Evolutionary conservation across 2,329 filamentous ascomycete genomes (phyloP), one percentile per base, ranked within the genome.

Genomic region (Verticillium isaacii): DNA sequence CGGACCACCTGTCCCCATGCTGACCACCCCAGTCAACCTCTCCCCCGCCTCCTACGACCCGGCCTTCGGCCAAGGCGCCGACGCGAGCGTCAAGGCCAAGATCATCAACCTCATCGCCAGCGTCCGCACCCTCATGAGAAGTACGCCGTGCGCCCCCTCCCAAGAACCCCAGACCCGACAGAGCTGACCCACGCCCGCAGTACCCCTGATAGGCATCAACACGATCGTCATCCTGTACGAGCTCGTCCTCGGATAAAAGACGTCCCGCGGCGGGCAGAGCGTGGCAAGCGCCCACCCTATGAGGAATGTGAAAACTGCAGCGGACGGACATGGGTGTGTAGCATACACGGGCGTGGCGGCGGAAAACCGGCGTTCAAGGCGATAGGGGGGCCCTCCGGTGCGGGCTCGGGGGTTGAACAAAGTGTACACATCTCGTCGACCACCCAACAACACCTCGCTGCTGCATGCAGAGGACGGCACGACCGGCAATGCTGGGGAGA

Each of bases 51-150:
- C 85, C 32, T 82, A 83, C 68, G 92, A 97, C 68, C 89, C 91
- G 1, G 87, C 88, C 50, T 97, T 97, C 74, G 92, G 93, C 69
- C 80, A 88, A 67, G 78, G 83, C 70, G 71, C 91, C 68, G 90
- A 91, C 68, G 84, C 88, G 66, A 93, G 91, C 76, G 83, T 96
- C 70, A 94, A 95, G 77, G 89, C 89, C 59, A 95, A 95, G 75
- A 83, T 93, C 52, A 89, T 97, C 70, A 93, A 96, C 74, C 78
- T 98, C 70, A 95, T 98, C 67, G 91, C 91, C 39, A 95, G 91
- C 71, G 89, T 97, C 68, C 84, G 94, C 75, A 97, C 92, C 62
- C 81, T 98, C 60, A 96, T 96, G 92, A 86, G 94, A 80, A 93
- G 93, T 97, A 65, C 23, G 64, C 56, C 7, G 17, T 5, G 19